Conservation (phyloP, 441 rosid genomes). For the Breynia disticha region DNA sequence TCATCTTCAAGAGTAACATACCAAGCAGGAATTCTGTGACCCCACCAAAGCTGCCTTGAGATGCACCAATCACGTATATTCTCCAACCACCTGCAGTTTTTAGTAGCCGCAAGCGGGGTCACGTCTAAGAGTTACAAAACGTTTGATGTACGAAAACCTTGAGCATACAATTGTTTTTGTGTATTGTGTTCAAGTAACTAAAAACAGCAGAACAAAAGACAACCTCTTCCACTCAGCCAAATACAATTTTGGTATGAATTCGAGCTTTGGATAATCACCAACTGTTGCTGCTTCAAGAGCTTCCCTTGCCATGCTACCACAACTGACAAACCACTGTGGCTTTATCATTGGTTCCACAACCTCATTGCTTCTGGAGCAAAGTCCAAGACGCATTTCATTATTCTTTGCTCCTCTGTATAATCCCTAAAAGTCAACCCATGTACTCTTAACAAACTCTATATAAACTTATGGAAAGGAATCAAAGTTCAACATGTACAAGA, state of each 20-base stretch:
- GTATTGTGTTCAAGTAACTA: constrained; percentile 2
- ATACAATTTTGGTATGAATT: constrained; percentile 81
- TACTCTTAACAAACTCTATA: background rate
- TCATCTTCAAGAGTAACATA: constrained; percentile 73
- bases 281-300: constrained; percentile 71
- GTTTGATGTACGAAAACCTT: background rate
- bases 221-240: constrained; percentile 71
- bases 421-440: constrained; percentile 34
- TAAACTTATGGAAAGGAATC: background rate
- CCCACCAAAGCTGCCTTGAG: constrained; percentile 99
- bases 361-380: constrained; percentile 75
- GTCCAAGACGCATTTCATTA: constrained; percentile 93
- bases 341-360: constrained; percentile 85
- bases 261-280: constrained; percentile 54
- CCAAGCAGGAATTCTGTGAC: constrained; percentile 93
- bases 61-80: constrained; percentile 96
- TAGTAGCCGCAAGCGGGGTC: background rate
- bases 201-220: constrained; percentile 1
- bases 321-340: constrained; percentile 88
- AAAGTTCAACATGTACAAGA: too few species aligned
- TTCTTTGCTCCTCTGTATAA: constrained; percentile 64
- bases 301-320: constrained; percentile 59
- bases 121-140: background rate
- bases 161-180: too few species aligned
- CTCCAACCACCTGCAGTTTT: constrained; percentile 79